Base-by-base conservation (phyloP, 73 alveolate genomes). In the Diophrys sp. region DNA sequence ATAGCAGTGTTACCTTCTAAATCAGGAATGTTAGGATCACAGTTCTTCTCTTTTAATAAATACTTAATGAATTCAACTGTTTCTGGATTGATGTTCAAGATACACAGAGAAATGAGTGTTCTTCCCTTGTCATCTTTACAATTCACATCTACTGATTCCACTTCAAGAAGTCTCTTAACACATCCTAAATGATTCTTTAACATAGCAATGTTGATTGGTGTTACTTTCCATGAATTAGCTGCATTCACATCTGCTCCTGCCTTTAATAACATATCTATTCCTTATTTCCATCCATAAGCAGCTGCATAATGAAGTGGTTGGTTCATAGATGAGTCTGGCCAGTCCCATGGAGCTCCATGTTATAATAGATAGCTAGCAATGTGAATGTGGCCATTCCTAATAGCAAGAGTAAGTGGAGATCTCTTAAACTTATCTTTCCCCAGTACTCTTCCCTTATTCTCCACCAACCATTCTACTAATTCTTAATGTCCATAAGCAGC, bases 221-320 rank as follows among this genome's bases (percentile, higher is more conserved):
- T 92, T 54, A 93, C 80, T 67, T 92, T 95, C 99, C 99, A 96
- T 54, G 96, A 96, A 83, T 96, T 96, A 32, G 71, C 76, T 29
- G 96, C 92, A 85, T 95, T 96, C 8, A 94, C 91, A 72, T 95
- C 95, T 29, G 98, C 98, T 71, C 99, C 99, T 0, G 97, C 99
- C 33, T 87, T 72, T 56, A 95, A 55, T 29, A 96, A 84, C 75
- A 95, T 55, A 34, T 94, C 95, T 29, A 93, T 87, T 33, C 96
- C 87, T 5, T 92, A 97, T 44, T 78, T 73, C 91, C 93, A 95
- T 24, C 99, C 99, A 54, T 90, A 96, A 0, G 99, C 98, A 56
- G 98, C 95, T 31, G 99, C 99, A 88, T 96, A 96, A 83, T 96
- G 99, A 0, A 96, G 84, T 18, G 99, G 98, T 27, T 90, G 77